phyloP scores from a whole-genome alignment of 2,329 filamentous ascomycete species.

The Penicillium occitanis region DNA sequence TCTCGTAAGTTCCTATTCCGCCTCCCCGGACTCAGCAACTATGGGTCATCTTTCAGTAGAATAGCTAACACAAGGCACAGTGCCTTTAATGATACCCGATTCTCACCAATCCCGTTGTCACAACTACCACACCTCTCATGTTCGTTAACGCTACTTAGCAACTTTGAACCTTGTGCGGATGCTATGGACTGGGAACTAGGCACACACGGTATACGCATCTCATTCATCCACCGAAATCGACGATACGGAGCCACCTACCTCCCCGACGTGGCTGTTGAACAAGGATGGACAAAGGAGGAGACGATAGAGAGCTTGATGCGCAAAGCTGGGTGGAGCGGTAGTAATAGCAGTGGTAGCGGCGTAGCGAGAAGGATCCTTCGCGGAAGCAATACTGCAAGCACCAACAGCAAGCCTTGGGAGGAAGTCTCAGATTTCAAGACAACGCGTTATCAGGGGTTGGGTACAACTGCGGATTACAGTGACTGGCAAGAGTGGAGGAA shows the following conservation, averaged over 20 bases:
- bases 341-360: conserved; percentile 37
- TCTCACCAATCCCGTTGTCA: conserved; percentile 55
- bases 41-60: background rate
- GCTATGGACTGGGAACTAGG: conserved; percentile 84
- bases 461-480: conserved; percentile 66
- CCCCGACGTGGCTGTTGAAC: conserved; percentile 85
- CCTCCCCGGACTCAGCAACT: background rate
- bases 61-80: conserved; percentile 35
- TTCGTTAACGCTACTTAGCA: conserved; percentile 76
- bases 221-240: conserved; percentile 70
- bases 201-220: conserved; percentile 81
- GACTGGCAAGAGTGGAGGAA: conserved; percentile 80
- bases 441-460: conserved; percentile 83
- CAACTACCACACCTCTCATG: conserved; percentile 52
- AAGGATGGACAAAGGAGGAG: conserved; percentile 94
- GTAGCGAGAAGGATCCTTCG: conserved; percentile 40
- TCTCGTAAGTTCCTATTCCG: conserved; percentile 56
- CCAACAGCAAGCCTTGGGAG: conserved; percentile 59
- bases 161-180: conserved; percentile 74
- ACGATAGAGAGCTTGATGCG: conserved; percentile 85
- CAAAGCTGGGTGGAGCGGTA: conserved; percentile 87
- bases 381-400: conserved; percentile 28
- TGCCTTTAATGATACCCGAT: conserved; percentile 64
- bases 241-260: conserved; percentile 86
- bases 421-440: conserved; percentile 72